Percentiles rank a stretch among this genome's conserved stretches.
Evolutionary conservation across 148 eudicot genomes (phyloP).

Genomic region (Camellia japonica): DNA sequence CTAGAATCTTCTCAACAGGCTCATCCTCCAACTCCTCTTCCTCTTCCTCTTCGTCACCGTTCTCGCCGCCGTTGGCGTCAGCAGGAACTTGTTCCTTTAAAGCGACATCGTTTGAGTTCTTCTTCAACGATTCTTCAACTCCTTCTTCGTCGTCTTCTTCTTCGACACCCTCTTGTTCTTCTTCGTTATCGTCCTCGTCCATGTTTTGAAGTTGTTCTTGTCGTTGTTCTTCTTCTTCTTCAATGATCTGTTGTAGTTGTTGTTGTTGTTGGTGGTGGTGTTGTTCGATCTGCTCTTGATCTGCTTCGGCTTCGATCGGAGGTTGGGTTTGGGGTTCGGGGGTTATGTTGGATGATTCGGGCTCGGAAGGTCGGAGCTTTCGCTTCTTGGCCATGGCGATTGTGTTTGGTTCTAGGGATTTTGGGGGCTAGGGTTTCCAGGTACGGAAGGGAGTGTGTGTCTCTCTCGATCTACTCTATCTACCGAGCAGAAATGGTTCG

Average conservation of each 20-base stretch:
- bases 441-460: not conserved
- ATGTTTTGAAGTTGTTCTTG: not conserved
- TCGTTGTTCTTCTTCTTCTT: not conserved
- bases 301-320: slow-evolving; percentile 6
- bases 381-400: slow-evolving; percentile 61
- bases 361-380: slow-evolving; percentile 38
- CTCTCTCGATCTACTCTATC: no score
- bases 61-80: slow-evolving; percentile 18
- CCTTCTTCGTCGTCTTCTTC: slow-evolving; percentile 32
- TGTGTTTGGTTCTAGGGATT: slow-evolving; percentile 19
- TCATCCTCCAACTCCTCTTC: slow-evolving; percentile 54
- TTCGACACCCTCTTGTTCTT: slow-evolving; percentile 10
- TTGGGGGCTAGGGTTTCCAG: slow-evolving; percentile 11
- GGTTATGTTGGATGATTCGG: slow-evolving; percentile 19
- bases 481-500: no score
- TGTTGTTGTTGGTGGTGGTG: not conserved
- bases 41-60: slow-evolving; percentile 15
- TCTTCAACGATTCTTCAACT: slow-evolving; percentile 19
- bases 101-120: not conserved
- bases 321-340: slow-evolving; percentile 14
- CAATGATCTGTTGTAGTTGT: not conserved
- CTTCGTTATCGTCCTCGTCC: slow-evolving; percentile 25
- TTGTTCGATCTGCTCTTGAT: not conserved
- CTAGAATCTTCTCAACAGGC: slow-evolving; percentile 63
- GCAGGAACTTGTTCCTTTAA: not conserved